Conservation (phyloP, 768 basidiomycete species). For the Leccinum olivaceopallidum region DNA sequence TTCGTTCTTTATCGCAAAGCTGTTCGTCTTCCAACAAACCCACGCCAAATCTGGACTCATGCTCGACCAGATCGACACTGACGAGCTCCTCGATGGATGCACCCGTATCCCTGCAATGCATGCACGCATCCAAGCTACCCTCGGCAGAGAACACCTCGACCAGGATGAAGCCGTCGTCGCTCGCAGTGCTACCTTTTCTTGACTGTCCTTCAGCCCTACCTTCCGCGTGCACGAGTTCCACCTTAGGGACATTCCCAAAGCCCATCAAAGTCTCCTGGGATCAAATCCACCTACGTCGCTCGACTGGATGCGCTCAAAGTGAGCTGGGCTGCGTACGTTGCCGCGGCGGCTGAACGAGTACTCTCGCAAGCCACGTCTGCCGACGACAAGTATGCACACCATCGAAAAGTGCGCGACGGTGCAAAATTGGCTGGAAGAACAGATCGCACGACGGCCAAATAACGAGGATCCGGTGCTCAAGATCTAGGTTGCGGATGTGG, state of each 20-base stretch:
- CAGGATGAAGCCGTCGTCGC: conserved; percentile 92
- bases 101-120: conserved; percentile 95
- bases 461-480: conserved; percentile 84
- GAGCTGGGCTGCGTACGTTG: conserved; percentile 77
- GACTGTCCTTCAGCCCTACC: conserved; percentile 94
- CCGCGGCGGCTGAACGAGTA: conserved; percentile 53
- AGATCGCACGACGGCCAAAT: conserved; percentile 80
- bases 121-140: conserved; percentile 77
- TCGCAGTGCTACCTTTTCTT: conserved; percentile 94
- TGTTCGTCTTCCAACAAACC: too few relatives aligned
- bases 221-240: conserved; percentile 98
- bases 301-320: conserved; percentile 82
- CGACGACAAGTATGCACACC: conserved; percentile 85
- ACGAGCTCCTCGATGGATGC: conserved; percentile 83
- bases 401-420: conserved; percentile 85
- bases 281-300: conserved; percentile 14
- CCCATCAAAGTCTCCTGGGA: too few relatives aligned
- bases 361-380: conserved; percentile 75
- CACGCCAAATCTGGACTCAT: too few relatives aligned
- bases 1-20: too few relatives aligned
- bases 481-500: conserved; percentile 61
- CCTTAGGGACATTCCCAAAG: too few relatives aligned
- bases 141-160: conserved; percentile 77
- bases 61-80: conserved; percentile 70
- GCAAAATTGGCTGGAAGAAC: conserved; percentile 82